These are phyloP conservation scores for Phaffomyces opuntiae DNA, from an alignment of 805 yeast species.

Conservation along the genomic window DNA sequence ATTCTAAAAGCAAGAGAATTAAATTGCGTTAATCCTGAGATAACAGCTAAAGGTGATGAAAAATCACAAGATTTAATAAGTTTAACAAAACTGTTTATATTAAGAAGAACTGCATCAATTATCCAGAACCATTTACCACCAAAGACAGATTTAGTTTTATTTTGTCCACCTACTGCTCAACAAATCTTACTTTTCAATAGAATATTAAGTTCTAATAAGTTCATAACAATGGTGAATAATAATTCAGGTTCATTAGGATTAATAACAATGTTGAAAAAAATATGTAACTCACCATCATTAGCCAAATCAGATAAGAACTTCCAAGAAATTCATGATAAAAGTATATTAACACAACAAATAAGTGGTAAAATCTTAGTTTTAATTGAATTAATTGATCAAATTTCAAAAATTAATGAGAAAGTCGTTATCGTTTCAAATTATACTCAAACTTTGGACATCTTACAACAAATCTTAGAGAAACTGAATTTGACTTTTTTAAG, in stretches of 20 bases:
- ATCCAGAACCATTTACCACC: constrained; percentile 59
- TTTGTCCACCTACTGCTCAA: constrained; percentile 63
- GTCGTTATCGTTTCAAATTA: constrained; percentile 82
- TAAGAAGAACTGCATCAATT: constrained; percentile 63
- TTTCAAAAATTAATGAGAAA: constrained; percentile 54
- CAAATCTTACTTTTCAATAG: constrained; percentile 52
- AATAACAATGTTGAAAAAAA: constrained; percentile 68
- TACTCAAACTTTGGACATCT: constrained; percentile 77
- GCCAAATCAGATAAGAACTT: constrained; percentile 44
- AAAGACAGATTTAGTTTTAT: constrained; percentile 67
- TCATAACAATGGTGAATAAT: constrained; percentile 15
- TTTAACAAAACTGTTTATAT: constrained; percentile 57
- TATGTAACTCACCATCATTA: constrained; percentile 77
- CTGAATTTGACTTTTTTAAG: constrained; percentile 48
- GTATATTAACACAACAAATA: constrained; percentile 5
- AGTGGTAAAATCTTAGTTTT: constrained; percentile 63
- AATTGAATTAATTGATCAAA: constrained; percentile 45
- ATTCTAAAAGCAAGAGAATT: constrained; percentile 65
- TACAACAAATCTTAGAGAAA: constrained; percentile 49
- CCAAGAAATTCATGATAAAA: constrained; percentile 10
- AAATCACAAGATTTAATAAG: constrained; percentile 57
- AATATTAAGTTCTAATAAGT: constrained; percentile 31
- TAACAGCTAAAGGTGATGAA: constrained; percentile 50
- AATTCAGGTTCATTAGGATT: constrained; percentile 48
- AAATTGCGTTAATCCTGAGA: constrained; percentile 42